phyloP scores from a whole-genome alignment of 140 eudicot species.

The Flaveria floridana region DNA sequence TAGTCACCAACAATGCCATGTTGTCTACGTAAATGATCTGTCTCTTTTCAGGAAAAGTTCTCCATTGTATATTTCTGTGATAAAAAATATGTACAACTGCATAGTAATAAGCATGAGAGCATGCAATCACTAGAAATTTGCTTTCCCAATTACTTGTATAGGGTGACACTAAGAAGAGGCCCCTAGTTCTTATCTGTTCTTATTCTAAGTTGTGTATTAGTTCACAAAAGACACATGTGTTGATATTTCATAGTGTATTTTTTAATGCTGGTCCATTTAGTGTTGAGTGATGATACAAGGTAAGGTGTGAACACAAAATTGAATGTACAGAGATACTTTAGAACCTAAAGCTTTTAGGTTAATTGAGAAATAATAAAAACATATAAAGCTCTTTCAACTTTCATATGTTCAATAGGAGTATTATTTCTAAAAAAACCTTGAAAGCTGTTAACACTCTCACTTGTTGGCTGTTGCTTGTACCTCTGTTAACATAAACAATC shows the following conservation, averaged over 20 bases:
- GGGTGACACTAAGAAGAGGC: background rate
- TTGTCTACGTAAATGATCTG: background rate
- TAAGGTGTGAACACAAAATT: background rate
- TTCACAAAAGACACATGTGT: background rate
- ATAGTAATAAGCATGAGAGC: background rate
- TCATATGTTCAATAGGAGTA: background rate
- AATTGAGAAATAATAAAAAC: background rate
- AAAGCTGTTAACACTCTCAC: background rate
- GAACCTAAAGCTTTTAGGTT: background rate
- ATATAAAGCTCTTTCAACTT: too few species aligned
- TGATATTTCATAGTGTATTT: background rate
- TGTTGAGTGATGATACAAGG: background rate
- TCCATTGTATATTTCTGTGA: background rate
- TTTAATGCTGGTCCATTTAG: background rate
- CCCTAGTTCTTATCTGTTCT: background rate
- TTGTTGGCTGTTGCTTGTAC: background rate
- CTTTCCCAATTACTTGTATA: background rate
- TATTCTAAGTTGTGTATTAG: background rate
- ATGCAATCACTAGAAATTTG: background rate
- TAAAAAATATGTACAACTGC: background rate
- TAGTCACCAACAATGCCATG: slow-evolving; percentile 3
- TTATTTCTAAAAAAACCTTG: background rate
- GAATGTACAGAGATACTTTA: background rate
- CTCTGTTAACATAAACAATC: slow-evolving; percentile 9
- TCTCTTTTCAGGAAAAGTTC: background rate